Evolutionary conservation across 768 basidiomycete species (phyloP), one percentile per base, ranked within the genome.

Genomic region (Mycena alexandri): DNA sequence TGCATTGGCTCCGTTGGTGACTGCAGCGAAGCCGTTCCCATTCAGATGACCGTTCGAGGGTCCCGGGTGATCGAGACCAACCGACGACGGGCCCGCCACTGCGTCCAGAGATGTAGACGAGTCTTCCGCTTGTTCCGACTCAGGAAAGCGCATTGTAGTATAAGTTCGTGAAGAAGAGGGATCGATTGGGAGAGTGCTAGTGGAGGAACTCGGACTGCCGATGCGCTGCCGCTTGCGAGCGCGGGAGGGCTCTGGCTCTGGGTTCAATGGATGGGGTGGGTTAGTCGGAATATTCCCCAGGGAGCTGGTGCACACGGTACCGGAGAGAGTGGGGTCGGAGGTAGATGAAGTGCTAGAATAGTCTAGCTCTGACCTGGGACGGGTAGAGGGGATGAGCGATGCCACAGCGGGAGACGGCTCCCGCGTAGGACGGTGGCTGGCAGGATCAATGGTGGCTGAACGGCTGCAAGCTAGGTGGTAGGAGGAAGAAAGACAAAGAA

Each of bases 171-270:
- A 74, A 67, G 73, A 74, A 69, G 59, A 71, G 60, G 74, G 73
- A 66, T 79, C 75, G 79, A 78, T 78, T 75, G 76, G 79, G 69
- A 73, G 76, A 68, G 75, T 66, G 73, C 74, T 66, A 77, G 75
- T 75, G 16, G 74, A 70, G 64, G 76, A 75, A 71, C 72, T 77
- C 66, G 77, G 75, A 71, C 73, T 83, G 74, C 85, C 83, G 75
- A 86, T 82, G 79, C 91, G 86, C 83, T 90, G 90, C 84, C 91
- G 85, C 84, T 92, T 92, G 80, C 85, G 85, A 72, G 88, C 87
- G 78, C 89, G 83, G 61, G 83, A 69, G 69, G 79, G 79, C 79
- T 88, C 88, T 79, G 81, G 69, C 76, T 85, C 84, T 85, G 77
- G n/a, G 63, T 65, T 25, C 41, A 59, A 48, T 19, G 67, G 9